A percentile compares a stretch with the other conserved stretches of the same genome.
Evolutionary conservation across 768 basidiomycete species (phyloP).

Genomic region (Collybia nuda): DNA sequence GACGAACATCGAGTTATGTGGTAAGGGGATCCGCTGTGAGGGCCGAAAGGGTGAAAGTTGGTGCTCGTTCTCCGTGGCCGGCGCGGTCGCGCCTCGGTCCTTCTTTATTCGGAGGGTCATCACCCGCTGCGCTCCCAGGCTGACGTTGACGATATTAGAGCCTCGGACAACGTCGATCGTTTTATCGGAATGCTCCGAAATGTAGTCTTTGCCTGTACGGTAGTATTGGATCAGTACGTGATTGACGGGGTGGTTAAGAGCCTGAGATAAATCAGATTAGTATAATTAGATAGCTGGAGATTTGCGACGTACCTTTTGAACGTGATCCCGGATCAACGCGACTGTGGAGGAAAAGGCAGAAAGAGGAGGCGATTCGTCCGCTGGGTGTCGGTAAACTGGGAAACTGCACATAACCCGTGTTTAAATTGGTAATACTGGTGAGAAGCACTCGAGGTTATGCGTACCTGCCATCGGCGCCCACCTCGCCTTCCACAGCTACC

Average conservation of each 20-base stretch:
- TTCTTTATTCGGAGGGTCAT: constrained; percentile 74
- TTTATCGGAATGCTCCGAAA: constrained; percentile 87
- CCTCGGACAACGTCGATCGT: constrained; percentile 78
- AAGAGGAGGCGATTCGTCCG: constrained; percentile 74
- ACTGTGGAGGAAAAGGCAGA: constrained; percentile 70
- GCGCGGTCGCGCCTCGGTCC: constrained; percentile 11
- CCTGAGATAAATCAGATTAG: constrained; percentile 14
- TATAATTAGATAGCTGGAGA: neutral
- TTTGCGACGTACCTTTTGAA: constrained; percentile 41
- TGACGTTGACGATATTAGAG: constrained; percentile 79
- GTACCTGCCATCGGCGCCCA: constrained; percentile 44
- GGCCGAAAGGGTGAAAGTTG: constrained; percentile 5
- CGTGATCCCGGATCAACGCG: constrained; percentile 57
- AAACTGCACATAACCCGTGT: constrained; percentile 37
- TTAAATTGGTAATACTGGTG: neutral
- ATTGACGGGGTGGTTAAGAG: constrained; percentile 64
- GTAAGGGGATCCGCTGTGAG: constrained; percentile 68
- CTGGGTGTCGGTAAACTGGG: constrained; percentile 81
- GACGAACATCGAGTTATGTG: constrained; percentile 83
- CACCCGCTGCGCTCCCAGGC: constrained; percentile 71
- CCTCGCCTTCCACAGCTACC: constrained; percentile 60
- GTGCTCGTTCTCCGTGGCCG: neutral
- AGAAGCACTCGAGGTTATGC: neutral
- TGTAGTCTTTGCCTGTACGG: constrained; percentile 76
- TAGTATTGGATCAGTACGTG: constrained; percentile 85